Evolutionary conservation across 768 basidiomycete species (phyloP), one percentile per base, ranked within the genome.

Genomic region (Serpula lacrymans): DNA sequence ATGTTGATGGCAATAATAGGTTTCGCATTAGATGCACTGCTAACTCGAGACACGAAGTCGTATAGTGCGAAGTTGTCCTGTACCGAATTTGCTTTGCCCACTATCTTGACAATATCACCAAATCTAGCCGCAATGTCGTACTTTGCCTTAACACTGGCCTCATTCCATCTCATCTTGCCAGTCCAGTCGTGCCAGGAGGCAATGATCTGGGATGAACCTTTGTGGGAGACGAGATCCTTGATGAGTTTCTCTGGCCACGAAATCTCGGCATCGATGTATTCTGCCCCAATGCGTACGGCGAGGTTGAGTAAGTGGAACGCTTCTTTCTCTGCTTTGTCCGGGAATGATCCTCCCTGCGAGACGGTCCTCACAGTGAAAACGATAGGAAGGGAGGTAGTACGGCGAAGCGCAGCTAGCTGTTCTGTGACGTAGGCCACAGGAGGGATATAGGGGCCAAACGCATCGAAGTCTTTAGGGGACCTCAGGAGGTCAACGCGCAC

Each of bases 131-230:
- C 88, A 20, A 76, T 50, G 18, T 74, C 71, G 59, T 88, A 88
- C 54, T 85, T 87, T 42, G 81, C 75, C 51, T 77, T 74, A 32
- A 86, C 78, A 18, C 70, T 59, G 5, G 74, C 61, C 13, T 84
- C 72, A 48, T 80, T 74, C 95, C 95, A 99, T 49, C 77, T 75
- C 68, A 94, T 72, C 10, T 71, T 69, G 3, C 95, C 94, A 31
- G 78, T 82, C 84, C 88, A 93, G 53, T 99, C 93, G 57, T 97
- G 95, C 82, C 85, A 96, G 5, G 93, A 96, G 0, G 91, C 88
- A 42, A 99, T 83, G 54, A 97, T 78, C 49, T 83, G 74, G 1
- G 92, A 86, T 28, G 64, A 53, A 0, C 88, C 82, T 59, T 92
- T 95, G 39, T 67, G 69, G 10, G 67, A 52, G 20, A 70, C 61